Percentiles rank a stretch among this genome's conserved stretches.
Conservation (phyloP, 2,329 filamentous ascomycete species). For the Colletotrichum eleusines region DNA sequence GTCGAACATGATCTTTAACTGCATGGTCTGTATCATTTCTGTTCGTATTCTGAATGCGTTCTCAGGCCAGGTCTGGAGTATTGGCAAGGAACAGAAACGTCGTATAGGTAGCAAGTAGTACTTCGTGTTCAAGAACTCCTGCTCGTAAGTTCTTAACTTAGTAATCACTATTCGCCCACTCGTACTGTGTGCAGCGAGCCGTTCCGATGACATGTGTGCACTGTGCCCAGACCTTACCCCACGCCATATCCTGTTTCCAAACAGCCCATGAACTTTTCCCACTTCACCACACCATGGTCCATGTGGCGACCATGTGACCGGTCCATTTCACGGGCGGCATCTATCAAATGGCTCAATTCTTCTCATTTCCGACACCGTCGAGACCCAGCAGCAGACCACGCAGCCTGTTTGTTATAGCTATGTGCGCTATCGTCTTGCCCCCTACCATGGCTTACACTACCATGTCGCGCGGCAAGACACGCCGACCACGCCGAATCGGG, state of each 20-base stretch:
- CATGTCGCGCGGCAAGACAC: slow-evolving; percentile 31
- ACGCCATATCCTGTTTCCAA: not conserved
- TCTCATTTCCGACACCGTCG: slow-evolving; percentile 4
- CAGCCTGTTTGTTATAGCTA: not conserved
- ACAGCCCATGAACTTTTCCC: not conserved
- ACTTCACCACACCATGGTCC: not conserved
- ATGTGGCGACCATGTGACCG: slow-evolving; percentile 11
- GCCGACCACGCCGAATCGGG: slow-evolving; percentile 38
- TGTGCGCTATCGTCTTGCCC: not conserved
- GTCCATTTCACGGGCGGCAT: not conserved
- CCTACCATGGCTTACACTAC: slow-evolving; percentile 9
- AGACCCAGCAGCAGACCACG: not conserved
- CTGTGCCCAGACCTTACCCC: not conserved
- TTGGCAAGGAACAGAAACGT: not conserved
- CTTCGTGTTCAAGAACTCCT: not conserved
- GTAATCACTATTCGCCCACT: not conserved
- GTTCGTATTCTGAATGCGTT: too few species aligned
- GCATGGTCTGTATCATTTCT: not conserved
- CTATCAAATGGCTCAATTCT: not conserved
- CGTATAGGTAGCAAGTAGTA: not conserved
- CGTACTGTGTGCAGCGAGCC: not conserved
- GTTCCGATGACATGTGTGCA: not conserved
- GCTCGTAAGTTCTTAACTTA: not conserved
- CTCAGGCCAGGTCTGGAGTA: too few species aligned
- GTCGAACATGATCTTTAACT: not conserved